Evolutionary conservation across 1,139 yeast genomes (phyloP).

Genomic region (Wickerhamomyces sp.): DNA sequence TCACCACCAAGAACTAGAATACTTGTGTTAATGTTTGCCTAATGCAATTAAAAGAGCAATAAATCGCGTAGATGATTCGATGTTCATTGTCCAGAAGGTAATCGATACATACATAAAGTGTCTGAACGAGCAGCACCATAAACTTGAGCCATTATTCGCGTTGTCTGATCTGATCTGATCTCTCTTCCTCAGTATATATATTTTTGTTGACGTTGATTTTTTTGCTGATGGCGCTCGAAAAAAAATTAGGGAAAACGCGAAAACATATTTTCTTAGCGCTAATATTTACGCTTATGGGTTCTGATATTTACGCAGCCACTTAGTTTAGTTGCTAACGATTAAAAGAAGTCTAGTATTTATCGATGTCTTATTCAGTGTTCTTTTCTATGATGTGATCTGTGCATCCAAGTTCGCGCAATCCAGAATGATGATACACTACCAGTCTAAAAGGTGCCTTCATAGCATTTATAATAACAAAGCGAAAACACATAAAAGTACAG

Average conservation of each 20-base stretch:
- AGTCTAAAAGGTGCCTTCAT: not conserved
- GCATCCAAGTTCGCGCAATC: too few relatives aligned
- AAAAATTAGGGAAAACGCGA: constrained; percentile 6
- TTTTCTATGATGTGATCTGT: too few relatives aligned
- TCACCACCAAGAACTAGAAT: constrained; percentile 92
- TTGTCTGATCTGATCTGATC: not conserved
- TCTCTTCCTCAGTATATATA: too few relatives aligned
- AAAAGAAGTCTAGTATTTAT: too few relatives aligned
- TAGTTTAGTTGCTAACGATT: too few relatives aligned
- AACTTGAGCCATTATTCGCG: constrained; percentile 44
- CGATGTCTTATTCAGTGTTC: too few relatives aligned
- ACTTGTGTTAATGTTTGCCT: too few relatives aligned
- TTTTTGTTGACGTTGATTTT: constrained; percentile 4
- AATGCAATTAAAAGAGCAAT: not conserved
- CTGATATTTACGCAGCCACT: constrained; percentile 3
- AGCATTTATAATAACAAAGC: not conserved
- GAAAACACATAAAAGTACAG: not conserved
- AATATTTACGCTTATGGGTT: constrained; percentile 3
- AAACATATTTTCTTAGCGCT: constrained; percentile 4
- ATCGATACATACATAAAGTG: constrained; percentile 52
- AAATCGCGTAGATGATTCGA: not conserved
- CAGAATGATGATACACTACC: not conserved
- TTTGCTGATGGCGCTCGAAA: constrained; percentile 3
- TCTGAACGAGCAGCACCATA: constrained; percentile 79
- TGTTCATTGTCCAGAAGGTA: too few relatives aligned